Percentiles rank a stretch among this genome's conserved stretches.
Conservation (phyloP, 2,329 filamentous ascomycete species). For the Neonectria punicea region DNA sequence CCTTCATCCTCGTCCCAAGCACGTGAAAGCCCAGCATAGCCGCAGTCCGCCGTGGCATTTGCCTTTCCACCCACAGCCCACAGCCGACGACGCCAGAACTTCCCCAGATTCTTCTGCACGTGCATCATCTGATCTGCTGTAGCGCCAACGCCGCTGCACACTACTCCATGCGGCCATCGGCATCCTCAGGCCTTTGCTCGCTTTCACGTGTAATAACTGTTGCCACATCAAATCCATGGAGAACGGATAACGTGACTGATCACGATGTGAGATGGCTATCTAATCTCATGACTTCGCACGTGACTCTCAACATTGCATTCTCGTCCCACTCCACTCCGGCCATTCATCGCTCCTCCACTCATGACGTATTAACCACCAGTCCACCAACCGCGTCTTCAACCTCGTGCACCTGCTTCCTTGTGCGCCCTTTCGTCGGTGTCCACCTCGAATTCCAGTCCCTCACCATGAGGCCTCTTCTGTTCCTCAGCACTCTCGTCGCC, state of each 20-base stretch:
- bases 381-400: slow-evolving; percentile 13
- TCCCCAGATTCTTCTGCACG: slow-evolving; percentile 25
- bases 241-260: slow-evolving; percentile 1
- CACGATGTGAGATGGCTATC: background rate
- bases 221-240: background rate
- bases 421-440: background rate
- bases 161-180: slow-evolving; percentile 6
- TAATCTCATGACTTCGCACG: background rate
- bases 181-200: slow-evolving; percentile 6
- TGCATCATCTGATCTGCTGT: slow-evolving; percentile 23
- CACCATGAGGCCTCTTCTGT: slow-evolving; percentile 38
- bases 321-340: background rate
- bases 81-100: background rate
- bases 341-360: slow-evolving; percentile 13
- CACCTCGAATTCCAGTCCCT: background rate
- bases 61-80: background rate
- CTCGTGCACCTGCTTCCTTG: slow-evolving; percentile 11
- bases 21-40: slow-evolving; percentile 24
- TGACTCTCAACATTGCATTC: background rate
- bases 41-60: slow-evolving; percentile 17
- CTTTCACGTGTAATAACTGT: slow-evolving; percentile 16
- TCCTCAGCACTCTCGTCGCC: slow-evolving; percentile 29
- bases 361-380: slow-evolving; percentile 20
- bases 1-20: slow-evolving; percentile 3
- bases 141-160: slow-evolving; percentile 11